phyloP scores from a whole-genome alignment of 345 rosid genomes.

The Arabidopsis suecica region DNA sequence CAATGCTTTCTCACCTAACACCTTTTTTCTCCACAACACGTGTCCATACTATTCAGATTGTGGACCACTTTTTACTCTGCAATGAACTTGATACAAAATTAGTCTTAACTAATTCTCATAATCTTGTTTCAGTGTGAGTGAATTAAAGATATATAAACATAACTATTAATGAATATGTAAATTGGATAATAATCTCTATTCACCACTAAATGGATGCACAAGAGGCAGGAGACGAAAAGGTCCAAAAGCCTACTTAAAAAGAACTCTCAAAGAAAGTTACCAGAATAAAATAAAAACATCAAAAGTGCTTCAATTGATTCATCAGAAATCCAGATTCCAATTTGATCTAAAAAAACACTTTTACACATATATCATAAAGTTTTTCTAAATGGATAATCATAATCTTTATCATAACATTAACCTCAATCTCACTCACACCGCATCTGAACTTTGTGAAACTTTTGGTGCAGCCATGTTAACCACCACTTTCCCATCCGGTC shows the following conservation, averaged over 20 bases:
- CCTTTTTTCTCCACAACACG: slow-evolving; percentile 8
- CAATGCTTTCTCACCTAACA: slow-evolving; percentile 35
- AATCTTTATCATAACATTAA: no score
- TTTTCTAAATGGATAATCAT: neutral
- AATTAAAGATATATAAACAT: neutral
- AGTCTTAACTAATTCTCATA: neutral
- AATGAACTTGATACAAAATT: neutral
- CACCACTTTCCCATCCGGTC: slow-evolving; percentile 42
- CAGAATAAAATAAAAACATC: slow-evolving; percentile 4
- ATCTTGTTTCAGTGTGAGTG: neutral
- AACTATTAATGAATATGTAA: neutral
- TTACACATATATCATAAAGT: slow-evolving; percentile 23
- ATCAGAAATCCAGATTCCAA: slow-evolving; percentile 16
- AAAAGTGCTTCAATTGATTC: slow-evolving; percentile 3
- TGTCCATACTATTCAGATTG: neutral
- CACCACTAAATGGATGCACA: slow-evolving; percentile 13
- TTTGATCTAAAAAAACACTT: slow-evolving; percentile 5
- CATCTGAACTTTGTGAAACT: slow-evolving; percentile 32
- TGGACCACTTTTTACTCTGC: slow-evolving; percentile 20
- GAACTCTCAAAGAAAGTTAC: neutral
- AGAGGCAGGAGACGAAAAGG: slow-evolving; percentile 23
- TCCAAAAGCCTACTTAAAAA: neutral
- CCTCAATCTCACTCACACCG: slow-evolving; percentile 25
- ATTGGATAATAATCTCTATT: neutral
- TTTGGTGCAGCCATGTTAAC: slow-evolving; percentile 32